A percentile compares a stretch with the other conserved stretches of the same genome.
phyloP scores from a whole-genome alignment of 2,329 filamentous ascomycete genomes.

The Aspergillaceae sp. region DNA sequence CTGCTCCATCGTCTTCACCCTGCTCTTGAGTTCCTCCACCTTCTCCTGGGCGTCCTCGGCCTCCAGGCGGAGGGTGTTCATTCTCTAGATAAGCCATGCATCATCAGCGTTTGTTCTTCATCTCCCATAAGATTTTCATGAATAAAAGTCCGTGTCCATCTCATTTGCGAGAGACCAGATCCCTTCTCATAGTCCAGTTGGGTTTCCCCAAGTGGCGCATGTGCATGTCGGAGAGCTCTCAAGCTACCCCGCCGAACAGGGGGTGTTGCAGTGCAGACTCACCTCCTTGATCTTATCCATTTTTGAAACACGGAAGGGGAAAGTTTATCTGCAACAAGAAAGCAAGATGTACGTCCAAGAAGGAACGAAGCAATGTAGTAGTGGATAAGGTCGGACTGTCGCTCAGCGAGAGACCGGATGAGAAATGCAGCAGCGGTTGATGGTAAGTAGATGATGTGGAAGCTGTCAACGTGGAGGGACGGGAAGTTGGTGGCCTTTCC shows the following conservation, averaged over 20 bases:
- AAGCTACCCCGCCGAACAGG: slow-evolving; percentile 35
- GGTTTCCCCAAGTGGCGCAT: slow-evolving; percentile 6
- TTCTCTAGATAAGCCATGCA: slow-evolving; percentile 55
- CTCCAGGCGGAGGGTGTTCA: slow-evolving; percentile 89
- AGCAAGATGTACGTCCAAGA: slow-evolving; percentile 19
- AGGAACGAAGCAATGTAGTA: slow-evolving; percentile 20
- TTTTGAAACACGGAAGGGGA: slow-evolving; percentile 25
- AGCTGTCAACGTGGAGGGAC: slow-evolving; percentile 1
- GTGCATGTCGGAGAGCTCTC: slow-evolving; percentile 18
- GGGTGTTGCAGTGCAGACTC: slow-evolving; percentile 35
- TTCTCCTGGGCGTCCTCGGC: slow-evolving; percentile 74
- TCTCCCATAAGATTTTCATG: too few relatives aligned
- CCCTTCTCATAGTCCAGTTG: too few relatives aligned
- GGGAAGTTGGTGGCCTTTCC: background rate
- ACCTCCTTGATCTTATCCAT: slow-evolving; percentile 93
- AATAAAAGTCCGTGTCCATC: background rate
- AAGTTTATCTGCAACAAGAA: slow-evolving; percentile 2
- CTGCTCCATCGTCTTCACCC: slow-evolving; percentile 85
- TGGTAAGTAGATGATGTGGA: slow-evolving; percentile 7
- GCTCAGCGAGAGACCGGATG: slow-evolving; percentile 28
- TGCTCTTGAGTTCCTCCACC: slow-evolving; percentile 76
- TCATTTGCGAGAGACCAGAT: too few relatives aligned
- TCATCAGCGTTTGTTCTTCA: slow-evolving; percentile 1
- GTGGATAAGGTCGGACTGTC: slow-evolving; percentile 27
- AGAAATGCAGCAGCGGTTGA: slow-evolving; percentile 1